phyloP scores from a whole-genome alignment of 2,329 filamentous ascomycete species.

The Fusarium tupiense region DNA sequence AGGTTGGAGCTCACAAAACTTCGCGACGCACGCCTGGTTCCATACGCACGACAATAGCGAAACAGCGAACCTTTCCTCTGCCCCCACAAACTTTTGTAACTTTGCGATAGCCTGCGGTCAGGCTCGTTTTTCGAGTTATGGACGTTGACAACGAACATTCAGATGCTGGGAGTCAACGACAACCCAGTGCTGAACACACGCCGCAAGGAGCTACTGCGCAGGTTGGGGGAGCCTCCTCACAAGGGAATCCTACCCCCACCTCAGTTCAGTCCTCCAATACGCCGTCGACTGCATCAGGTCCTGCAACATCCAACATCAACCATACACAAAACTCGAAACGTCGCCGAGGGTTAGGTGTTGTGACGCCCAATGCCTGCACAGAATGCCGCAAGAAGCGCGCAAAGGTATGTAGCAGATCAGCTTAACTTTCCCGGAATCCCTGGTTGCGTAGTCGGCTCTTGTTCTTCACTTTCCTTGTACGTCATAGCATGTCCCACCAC shows the following conservation, averaged over 20 bases:
- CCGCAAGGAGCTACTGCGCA: conserved; percentile 44
- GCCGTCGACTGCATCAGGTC: conserved; percentile 36
- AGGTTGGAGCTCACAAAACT: conserved; percentile 14
- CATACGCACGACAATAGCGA: conserved; percentile 1
- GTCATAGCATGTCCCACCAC: not conserved
- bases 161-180: conserved; percentile 44
- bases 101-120: conserved; percentile 12
- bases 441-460: not conserved
- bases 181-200: conserved; percentile 47
- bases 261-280: conserved; percentile 43
- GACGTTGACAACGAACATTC: conserved; percentile 47
- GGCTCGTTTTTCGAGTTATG: conserved; percentile 38
- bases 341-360: conserved; percentile 63
- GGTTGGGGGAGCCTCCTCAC: conserved; percentile 38
- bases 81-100: not conserved
- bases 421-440: not conserved
- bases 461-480: conserved; percentile 2
- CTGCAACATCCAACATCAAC: conserved; percentile 31
- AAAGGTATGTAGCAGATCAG: conserved; percentile 56
- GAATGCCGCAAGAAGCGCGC: conserved; percentile 71
- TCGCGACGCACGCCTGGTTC: conserved; percentile 3
- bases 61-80: not conserved
- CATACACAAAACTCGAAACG: conserved; percentile 57
- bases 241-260: conserved; percentile 45
- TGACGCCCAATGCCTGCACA: conserved; percentile 69